phyloP scores from a whole-genome alignment of 2,329 filamentous ascomycete species.

The Colletotrichum lupini region DNA sequence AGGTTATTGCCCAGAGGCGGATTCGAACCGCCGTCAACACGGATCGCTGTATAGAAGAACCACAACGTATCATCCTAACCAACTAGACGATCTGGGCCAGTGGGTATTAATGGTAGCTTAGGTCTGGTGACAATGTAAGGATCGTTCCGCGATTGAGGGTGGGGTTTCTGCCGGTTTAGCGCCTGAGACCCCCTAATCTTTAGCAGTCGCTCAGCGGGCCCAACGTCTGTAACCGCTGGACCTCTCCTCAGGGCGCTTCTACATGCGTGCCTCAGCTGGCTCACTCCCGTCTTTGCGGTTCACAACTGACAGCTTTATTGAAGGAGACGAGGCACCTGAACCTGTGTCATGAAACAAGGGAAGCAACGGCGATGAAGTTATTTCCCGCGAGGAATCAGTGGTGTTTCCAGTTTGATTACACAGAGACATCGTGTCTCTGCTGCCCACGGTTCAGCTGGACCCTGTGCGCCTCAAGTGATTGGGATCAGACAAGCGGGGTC shows the following conservation, averaged over 20 bases:
- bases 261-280: too few species aligned
- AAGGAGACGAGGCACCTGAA: not conserved
- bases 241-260: too few species aligned
- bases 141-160: fast-evolving
- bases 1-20: slow-evolving; percentile 33
- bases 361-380: not conserved
- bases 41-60: slow-evolving; percentile 31
- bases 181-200: not conserved
- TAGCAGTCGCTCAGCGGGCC: too few species aligned
- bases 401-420: not conserved
- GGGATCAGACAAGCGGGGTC: not conserved
- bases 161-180: not conserved
- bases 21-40: slow-evolving; percentile 38
- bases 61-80: slow-evolving; percentile 38
- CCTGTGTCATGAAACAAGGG: not conserved
- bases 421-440: not conserved
- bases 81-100: slow-evolving; percentile 36
- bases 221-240: not conserved
- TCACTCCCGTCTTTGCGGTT: too few species aligned
- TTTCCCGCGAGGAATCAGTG: not conserved
- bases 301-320: too few species aligned
- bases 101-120: fast-evolving
- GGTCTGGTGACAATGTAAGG: not conserved
- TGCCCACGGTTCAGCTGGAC: not conserved
- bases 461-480: not conserved